These are phyloP conservation scores for Linum lewisii DNA, from an alignment of 345 rosid genomes.

Conservation along the genomic window DNA sequence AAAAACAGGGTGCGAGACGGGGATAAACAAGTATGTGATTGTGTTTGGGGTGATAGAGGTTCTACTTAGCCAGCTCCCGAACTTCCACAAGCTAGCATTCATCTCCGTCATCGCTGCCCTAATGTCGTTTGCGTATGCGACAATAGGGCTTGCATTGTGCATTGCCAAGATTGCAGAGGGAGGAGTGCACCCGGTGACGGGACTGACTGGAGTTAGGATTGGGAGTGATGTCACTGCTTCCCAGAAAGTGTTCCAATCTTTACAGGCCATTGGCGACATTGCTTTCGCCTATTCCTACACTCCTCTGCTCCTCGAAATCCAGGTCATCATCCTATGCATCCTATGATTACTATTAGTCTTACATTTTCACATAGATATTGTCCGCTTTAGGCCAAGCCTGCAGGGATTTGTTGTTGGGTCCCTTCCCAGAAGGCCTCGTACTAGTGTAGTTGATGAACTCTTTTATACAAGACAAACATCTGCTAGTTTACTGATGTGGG, in stretches of 20 bases:
- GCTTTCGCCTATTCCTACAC: slow-evolving; percentile 1
- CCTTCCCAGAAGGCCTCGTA: too few relatives aligned
- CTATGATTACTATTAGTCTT: neutral
- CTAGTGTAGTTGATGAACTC: too few relatives aligned
- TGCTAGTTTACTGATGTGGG: too few relatives aligned
- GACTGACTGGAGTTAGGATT: neutral
- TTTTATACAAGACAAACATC: too few relatives aligned
- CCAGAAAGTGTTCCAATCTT: neutral
- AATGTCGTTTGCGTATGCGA: slow-evolving; percentile 76
- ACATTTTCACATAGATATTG: too few relatives aligned
- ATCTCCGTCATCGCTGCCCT: slow-evolving; percentile 75
- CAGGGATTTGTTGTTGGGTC: too few relatives aligned
- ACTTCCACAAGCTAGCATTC: slow-evolving; percentile 82
- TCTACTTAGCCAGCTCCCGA: slow-evolving; percentile 71
- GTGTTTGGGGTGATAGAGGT: slow-evolving; percentile 57
- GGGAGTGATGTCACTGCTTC: neutral
- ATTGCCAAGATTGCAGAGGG: neutral
- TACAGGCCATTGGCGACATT: slow-evolving; percentile 1
- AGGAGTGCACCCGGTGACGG: neutral
- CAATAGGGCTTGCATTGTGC: slow-evolving; percentile 47
- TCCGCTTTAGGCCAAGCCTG: too few relatives aligned
- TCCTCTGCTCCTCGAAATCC: neutral
- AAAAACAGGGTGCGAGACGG: slow-evolving; percentile 30
- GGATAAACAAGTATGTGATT: slow-evolving; percentile 55
- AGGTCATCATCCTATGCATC: neutral